These are phyloP conservation scores for Pseudohyphozyma bogoriensis DNA, from an alignment of 768 basidiomycete genomes.

Conservation along the genomic window DNA sequence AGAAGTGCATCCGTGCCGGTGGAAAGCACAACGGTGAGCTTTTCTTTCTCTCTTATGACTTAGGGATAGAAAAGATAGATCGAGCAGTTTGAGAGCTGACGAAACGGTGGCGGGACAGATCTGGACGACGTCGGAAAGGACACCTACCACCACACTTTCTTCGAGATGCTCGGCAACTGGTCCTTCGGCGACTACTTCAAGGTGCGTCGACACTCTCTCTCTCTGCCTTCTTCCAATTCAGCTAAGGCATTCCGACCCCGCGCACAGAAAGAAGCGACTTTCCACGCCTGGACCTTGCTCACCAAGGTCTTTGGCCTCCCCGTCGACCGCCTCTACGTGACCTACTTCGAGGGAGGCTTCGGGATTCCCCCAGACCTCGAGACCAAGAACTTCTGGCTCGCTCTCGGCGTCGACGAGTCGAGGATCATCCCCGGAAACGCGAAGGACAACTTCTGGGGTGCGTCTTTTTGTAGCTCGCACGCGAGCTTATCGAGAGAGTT, in stretches of 20 bases:
- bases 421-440: slow-evolving; percentile 88
- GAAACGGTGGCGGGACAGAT: slow-evolving; percentile 46
- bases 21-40: slow-evolving; percentile 90
- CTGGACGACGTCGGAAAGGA: slow-evolving; percentile 98
- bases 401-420: slow-evolving; percentile 76
- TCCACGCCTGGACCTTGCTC: slow-evolving; percentile 87
- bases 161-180: slow-evolving; percentile 99
- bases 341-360: slow-evolving; percentile 94
- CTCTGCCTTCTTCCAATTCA: not conserved
- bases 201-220: slow-evolving; percentile 46
- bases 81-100: not conserved
- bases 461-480: slow-evolving; percentile 27
- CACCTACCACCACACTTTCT: slow-evolving; percentile 67
- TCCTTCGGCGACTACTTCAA: slow-evolving; percentile 99
- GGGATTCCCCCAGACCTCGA: slow-evolving; percentile 81
- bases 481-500: slow-evolving; percentile 6
- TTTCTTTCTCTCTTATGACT: not conserved
- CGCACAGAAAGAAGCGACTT: slow-evolving; percentile 76
- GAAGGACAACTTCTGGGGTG: slow-evolving; percentile 99
- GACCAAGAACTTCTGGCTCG: slow-evolving; percentile 74
- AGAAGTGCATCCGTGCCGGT: slow-evolving; percentile 97
- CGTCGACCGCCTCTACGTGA: slow-evolving; percentile 85
- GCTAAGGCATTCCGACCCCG: slow-evolving; percentile 3
- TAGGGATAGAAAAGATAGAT: no score
- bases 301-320: slow-evolving; percentile 80